phyloP scores from a whole-genome alignment of 2,329 filamentous ascomycete species.

The Botryosphaeria dothidea region DNA sequence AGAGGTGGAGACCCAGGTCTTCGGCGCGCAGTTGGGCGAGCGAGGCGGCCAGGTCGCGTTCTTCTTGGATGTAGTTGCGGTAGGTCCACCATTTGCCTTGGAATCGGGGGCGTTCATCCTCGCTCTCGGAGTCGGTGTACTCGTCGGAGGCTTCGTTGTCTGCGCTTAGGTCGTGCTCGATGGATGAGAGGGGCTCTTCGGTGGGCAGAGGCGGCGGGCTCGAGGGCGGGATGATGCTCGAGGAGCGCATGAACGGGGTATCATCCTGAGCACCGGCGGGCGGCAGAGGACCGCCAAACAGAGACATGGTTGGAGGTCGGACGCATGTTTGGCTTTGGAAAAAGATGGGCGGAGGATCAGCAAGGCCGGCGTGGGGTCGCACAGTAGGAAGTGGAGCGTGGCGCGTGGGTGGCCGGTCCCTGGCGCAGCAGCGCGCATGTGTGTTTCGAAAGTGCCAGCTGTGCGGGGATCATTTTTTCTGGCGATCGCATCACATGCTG shows the following conservation, averaged over 20 bases:
- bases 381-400: conserved; percentile 6
- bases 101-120: conserved; percentile 60
- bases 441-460: neutral
- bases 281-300: conserved; percentile 18
- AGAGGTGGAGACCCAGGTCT: conserved; percentile 76
- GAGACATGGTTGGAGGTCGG: conserved; percentile 14
- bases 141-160: conserved; percentile 1
- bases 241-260: neutral
- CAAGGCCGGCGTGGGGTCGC: neutral
- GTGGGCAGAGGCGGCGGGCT: conserved; percentile 1
- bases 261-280: neutral
- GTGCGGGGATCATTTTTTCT: neutral
- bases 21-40: conserved; percentile 64
- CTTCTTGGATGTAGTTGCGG: conserved; percentile 61
- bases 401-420: conserved; percentile 1
- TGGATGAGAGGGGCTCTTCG: neutral
- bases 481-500: conserved; percentile 16
- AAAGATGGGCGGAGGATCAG: neutral
- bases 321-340: neutral
- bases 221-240: neutral
- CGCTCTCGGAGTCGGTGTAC: conserved; percentile 21
- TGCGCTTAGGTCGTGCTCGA: neutral
- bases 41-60: conserved; percentile 63
- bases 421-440: neutral
- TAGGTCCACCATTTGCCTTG: conserved; percentile 68